phyloP scores from a whole-genome alignment of 371 early-diverging fungal genomes.

The Chytridiales sp. region DNA sequence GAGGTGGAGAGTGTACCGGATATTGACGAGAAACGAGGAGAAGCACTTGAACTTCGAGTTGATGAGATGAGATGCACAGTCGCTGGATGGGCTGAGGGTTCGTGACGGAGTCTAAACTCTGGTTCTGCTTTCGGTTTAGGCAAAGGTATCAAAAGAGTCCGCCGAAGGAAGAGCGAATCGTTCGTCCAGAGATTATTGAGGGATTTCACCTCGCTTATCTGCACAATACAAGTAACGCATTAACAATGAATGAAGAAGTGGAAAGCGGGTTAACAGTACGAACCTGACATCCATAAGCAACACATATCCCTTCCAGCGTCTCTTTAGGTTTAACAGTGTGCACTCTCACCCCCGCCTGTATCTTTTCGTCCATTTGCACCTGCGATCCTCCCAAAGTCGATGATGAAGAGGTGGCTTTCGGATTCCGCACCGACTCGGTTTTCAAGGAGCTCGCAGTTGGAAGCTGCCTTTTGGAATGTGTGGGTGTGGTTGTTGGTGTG shows the following conservation, averaged over 20 bases:
- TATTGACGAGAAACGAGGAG: neutral
- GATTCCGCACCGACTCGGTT: neutral
- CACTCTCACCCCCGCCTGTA: neutral
- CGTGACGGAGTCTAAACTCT: conserved; percentile 3
- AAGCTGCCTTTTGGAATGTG: neutral
- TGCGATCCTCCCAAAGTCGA: too few relatives aligned
- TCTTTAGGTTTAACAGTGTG: conserved; percentile 10
- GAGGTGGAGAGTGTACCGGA: neutral
- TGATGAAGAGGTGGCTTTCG: neutral
- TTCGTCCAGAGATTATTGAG: conserved; percentile 13
- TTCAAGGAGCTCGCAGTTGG: neutral
- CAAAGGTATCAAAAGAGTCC: conserved; percentile 2
- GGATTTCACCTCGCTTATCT: conserved; percentile 1
- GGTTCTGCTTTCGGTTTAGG: neutral
- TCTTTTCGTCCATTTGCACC: too few relatives aligned
- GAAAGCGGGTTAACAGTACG: neutral
- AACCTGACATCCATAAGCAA: conserved; percentile 11
- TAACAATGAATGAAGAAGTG: too few relatives aligned
- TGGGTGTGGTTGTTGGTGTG: neutral
- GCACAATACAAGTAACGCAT: too few relatives aligned
- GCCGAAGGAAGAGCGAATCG: conserved; percentile 5
- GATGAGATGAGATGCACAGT: neutral
- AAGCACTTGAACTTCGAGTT: neutral
- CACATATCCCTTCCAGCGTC: conserved; percentile 13
- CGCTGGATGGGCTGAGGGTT: conserved; percentile 8